These are phyloP conservation scores for Hypericum androsaemum DNA, from an alignment of 345 rosid genomes.

Conservation along the genomic window DNA sequence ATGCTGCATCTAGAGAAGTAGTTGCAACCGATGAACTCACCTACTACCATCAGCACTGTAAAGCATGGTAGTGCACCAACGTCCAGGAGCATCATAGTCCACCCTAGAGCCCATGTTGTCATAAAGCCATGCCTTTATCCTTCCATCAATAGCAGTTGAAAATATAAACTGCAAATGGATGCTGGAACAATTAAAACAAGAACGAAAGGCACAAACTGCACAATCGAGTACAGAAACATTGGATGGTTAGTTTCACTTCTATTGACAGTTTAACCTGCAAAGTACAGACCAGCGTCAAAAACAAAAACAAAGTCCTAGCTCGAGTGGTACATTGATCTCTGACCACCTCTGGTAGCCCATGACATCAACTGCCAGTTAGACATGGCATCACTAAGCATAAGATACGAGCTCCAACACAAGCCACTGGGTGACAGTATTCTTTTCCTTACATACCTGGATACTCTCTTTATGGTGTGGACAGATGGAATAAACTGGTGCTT, in stretches of 20 bases:
- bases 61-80: constrained; percentile 67
- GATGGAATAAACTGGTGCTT: constrained; percentile 49
- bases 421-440: constrained; percentile 3
- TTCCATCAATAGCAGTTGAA: constrained; percentile 86
- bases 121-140: constrained; percentile 86
- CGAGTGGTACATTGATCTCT: too few relatives aligned
- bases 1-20: neutral
- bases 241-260: too few relatives aligned
- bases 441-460: constrained; percentile 28
- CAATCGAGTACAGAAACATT: too few relatives aligned
- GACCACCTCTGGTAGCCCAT: too few relatives aligned
- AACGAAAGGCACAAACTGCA: neutral
- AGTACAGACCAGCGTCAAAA: too few relatives aligned
- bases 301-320: too few relatives aligned
- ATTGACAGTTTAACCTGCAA: too few relatives aligned
- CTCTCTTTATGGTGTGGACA: constrained; percentile 41
- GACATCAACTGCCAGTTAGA: too few relatives aligned
- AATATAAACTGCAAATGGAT: constrained; percentile 51
- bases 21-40: constrained; percentile 19
- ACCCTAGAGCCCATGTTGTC: constrained; percentile 74
- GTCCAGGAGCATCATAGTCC: constrained; percentile 86
- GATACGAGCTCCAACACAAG: neutral
- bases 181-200: neutral
- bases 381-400: too few relatives aligned
- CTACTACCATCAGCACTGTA: constrained; percentile 83